phyloP scores from a whole-genome alignment of 2,329 filamentous ascomycete species.

The Lojkania enalia region DNA sequence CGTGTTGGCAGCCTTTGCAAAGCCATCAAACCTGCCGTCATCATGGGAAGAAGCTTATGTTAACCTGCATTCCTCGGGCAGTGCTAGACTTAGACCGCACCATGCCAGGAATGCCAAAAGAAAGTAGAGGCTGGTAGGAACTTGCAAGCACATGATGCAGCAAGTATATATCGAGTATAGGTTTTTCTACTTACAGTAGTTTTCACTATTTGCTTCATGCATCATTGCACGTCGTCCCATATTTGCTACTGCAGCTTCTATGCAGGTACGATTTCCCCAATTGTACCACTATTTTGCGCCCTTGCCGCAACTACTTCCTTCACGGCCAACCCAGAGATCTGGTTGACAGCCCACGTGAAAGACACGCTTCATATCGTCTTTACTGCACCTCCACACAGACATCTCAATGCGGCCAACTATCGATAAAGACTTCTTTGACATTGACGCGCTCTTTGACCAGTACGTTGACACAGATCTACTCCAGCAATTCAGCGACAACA shows the following conservation, averaged over 20 bases:
- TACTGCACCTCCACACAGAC: conserved; percentile 29
- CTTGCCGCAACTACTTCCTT: conserved; percentile 14
- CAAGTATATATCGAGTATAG: conserved; percentile 43
- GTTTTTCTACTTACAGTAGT: conserved; percentile 30
- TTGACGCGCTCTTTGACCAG: conserved; percentile 66
- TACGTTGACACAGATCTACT: conserved; percentile 63
- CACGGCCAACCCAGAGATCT: conserved; percentile 21
- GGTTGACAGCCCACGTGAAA: conserved; percentile 30
- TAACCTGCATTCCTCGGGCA: conserved; percentile 37
- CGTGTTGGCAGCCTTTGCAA: conserved; percentile 24
- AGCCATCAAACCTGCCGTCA: conserved; percentile 21
- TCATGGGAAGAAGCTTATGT: conserved; percentile 30
- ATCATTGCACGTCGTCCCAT: conserved; percentile 32
- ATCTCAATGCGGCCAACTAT: conserved; percentile 50
- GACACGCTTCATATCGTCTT: conserved; percentile 29
- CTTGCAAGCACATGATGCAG: conserved; percentile 24
- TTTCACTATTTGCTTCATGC: conserved; percentile 38
- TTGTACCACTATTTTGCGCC: conserved; percentile 21
- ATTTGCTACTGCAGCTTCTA: conserved; percentile 30
- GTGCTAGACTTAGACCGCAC: conserved; percentile 39
- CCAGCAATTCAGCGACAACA: conserved; percentile 49
- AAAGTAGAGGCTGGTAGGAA: conserved; percentile 40
- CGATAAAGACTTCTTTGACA: conserved; percentile 59
- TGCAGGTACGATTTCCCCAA: conserved; percentile 28
- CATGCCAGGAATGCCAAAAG: conserved; percentile 34